Percentiles rank a stretch among this genome's conserved stretches.
phyloP scores from a whole-genome alignment of 2,329 filamentous ascomycete species.

The Ophiocordyceps camponoti-floridani region DNA sequence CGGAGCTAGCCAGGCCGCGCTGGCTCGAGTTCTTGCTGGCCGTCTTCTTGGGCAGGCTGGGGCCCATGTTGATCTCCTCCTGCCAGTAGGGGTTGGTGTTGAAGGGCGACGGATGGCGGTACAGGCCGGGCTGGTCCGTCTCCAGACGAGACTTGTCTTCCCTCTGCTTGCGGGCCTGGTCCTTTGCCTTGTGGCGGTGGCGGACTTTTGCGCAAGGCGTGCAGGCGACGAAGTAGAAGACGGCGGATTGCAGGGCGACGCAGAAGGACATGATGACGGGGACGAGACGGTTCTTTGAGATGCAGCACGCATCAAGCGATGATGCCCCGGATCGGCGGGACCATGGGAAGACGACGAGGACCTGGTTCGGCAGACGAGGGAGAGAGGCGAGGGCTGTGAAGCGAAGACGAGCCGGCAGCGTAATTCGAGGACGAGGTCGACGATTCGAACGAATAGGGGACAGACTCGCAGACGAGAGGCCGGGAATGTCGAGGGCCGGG shows the following conservation, averaged over 20 bases:
- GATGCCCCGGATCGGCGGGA: slow-evolving; percentile 3
- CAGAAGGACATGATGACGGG: slow-evolving; percentile 23
- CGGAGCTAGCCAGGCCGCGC: slow-evolving; percentile 38
- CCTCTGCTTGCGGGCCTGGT: slow-evolving; percentile 50
- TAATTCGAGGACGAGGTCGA: no score
- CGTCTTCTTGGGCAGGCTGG: slow-evolving; percentile 48
- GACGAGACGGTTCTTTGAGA: not conserved
- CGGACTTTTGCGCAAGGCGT: slow-evolving; percentile 59
- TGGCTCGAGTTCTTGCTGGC: slow-evolving; percentile 39
- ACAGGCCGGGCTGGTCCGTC: slow-evolving; percentile 52
- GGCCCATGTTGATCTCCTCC: slow-evolving; percentile 72
- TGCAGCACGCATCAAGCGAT: not conserved
- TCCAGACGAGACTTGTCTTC: slow-evolving; percentile 46
- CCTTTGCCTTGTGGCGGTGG: slow-evolving; percentile 51
- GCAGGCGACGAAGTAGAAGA: slow-evolving; percentile 65
- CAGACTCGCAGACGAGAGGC: no score
- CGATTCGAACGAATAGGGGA: not conserved
- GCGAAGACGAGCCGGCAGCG: not conserved
- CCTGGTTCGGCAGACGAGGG: not conserved
- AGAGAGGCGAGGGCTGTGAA: not conserved
- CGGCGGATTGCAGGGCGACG: slow-evolving; percentile 51
- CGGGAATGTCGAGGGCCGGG: not conserved
- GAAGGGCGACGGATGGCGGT: slow-evolving; percentile 66
- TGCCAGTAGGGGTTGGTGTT: slow-evolving; percentile 80
- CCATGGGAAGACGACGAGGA: slow-evolving; percentile 2